Conservation (phyloP, 2,329 filamentous ascomycete genomes). For the Parasarocladium wereldwijsianum region DNA sequence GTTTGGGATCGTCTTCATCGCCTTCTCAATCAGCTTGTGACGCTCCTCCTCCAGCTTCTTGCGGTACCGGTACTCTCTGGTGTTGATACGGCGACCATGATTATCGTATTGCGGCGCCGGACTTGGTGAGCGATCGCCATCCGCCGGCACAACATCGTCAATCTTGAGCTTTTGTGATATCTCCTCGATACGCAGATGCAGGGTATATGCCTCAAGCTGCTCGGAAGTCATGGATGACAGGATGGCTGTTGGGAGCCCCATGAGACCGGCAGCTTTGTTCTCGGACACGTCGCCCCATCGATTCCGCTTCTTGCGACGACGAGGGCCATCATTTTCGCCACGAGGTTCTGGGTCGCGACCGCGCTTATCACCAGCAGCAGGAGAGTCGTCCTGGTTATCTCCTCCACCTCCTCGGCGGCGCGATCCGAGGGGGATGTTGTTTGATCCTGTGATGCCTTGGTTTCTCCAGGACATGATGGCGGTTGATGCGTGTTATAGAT, state of each 20-base stretch:
- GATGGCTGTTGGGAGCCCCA: constrained; percentile 94
- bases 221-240: constrained; percentile 96
- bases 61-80: constrained; percentile 93
- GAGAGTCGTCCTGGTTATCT: constrained; percentile 16
- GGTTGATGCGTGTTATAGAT: neutral
- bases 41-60: constrained; percentile 97
- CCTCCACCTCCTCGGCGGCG: constrained; percentile 65
- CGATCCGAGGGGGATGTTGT: constrained; percentile 90
- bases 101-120: constrained; percentile 97
- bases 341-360: constrained; percentile 82
- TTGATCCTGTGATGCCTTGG: constrained; percentile 88
- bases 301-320: constrained; percentile 94
- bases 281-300: constrained; percentile 95
- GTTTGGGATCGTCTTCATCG: constrained; percentile 99
- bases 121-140: constrained; percentile 93
- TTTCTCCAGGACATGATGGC: constrained; percentile 50
- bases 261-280: constrained; percentile 95
- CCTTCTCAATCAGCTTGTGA: constrained; percentile 96
- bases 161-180: constrained; percentile 99
- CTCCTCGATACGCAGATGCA: constrained; percentile 95
- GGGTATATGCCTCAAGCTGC: constrained; percentile 91
- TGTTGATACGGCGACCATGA: constrained; percentile 98
- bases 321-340: constrained; percentile 56
- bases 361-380: constrained; percentile 53
- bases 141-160: constrained; percentile 94